Percentiles rank a stretch among this genome's conserved stretches.
Conservation (phyloP, 805 yeast genomes). For the Metschnikowia vanudenii region DNA sequence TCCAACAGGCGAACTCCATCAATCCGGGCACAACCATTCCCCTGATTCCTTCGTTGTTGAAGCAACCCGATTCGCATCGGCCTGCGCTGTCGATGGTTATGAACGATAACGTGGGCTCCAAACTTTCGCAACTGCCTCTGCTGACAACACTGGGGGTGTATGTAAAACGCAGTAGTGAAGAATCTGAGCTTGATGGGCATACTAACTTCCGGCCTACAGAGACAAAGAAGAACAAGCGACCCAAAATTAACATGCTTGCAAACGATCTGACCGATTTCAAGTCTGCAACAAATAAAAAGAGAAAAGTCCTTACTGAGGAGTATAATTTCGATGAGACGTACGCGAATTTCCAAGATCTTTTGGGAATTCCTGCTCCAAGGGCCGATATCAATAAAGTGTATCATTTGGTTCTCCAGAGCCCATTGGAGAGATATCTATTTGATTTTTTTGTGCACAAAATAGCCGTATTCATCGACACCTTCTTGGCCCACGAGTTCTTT, state of each 20-base stretch:
- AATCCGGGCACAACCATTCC: background rate
- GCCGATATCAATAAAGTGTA: constrained; percentile 11
- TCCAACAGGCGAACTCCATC: background rate
- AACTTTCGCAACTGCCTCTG: background rate
- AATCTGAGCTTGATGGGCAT: constrained; percentile 1
- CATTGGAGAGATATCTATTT: constrained; percentile 31
- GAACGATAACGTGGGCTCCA: background rate
- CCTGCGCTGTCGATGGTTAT: background rate
- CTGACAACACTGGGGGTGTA: background rate
- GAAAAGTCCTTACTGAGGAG: constrained; percentile 21
- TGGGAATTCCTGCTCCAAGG: constrained; percentile 21
- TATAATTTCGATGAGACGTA: constrained; percentile 25
- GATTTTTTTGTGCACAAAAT: constrained; percentile 33
- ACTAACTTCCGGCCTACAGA: constrained; percentile 34
- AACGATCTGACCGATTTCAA: constrained; percentile 13
- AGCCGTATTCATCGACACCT: constrained; percentile 33
- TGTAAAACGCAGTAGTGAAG: background rate
- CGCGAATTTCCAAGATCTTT: constrained; percentile 23
- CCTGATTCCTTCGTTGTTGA: constrained; percentile 2
- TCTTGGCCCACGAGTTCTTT: constrained; percentile 30
- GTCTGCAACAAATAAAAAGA: background rate
- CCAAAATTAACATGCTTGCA: constrained; percentile 36
- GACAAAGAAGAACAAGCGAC: constrained; percentile 37
- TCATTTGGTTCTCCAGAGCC: constrained; percentile 17
- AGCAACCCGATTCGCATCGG: background rate